Evolutionary conservation across 1,284 basidiomycete genomes (phyloP), one percentile per base, ranked within the genome.

Genomic region (Binderoboletus segoi): DNA sequence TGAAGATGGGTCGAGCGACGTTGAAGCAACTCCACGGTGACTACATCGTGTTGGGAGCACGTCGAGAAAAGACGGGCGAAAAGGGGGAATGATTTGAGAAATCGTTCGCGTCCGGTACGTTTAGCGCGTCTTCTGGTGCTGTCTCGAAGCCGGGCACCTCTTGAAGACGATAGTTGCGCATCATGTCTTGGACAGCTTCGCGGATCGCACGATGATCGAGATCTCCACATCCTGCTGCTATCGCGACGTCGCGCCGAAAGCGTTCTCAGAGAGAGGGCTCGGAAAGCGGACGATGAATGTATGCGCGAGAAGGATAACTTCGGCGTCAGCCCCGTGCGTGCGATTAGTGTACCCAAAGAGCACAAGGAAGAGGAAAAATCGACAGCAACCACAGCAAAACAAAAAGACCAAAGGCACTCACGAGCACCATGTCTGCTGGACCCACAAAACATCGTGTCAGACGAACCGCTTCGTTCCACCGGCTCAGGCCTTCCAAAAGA

Each of bases 161-260:
- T 26, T 66, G 54, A 3, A 68, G 56, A 47, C 8, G 15, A 18
- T 68, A 58, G 40, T 69, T 67, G 59, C 59, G 63, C 57, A 63
- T 56, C 59, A 69, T 66, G 2, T 60, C 67, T 37, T 62, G 42
- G 45, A 67, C 24, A 12, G 68, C 65, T 28, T 69, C 63, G 33
- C 46, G 59, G 13, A 69, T 58, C 10, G 38, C 50, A 3, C 15
- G 42, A 13, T 64, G 60, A 40, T 63, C 63, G n/a, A 54, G 8
- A 20, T 40, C 32, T n/a, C 53, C 38, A 4, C 55, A 59, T 10
- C 56, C 58, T 7, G 47, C 44, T 6, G 41, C 65, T 4, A 51
- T 51, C 11, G 63, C 59, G 8, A 69, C 59, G 30, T 67, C 63
- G 50, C 58, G 58, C 66, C 66, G 70, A 33, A 66, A 67, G 30